Conservation (phyloP, 164 flowering plant genomes). For the Vitis rotundifolia region DNA sequence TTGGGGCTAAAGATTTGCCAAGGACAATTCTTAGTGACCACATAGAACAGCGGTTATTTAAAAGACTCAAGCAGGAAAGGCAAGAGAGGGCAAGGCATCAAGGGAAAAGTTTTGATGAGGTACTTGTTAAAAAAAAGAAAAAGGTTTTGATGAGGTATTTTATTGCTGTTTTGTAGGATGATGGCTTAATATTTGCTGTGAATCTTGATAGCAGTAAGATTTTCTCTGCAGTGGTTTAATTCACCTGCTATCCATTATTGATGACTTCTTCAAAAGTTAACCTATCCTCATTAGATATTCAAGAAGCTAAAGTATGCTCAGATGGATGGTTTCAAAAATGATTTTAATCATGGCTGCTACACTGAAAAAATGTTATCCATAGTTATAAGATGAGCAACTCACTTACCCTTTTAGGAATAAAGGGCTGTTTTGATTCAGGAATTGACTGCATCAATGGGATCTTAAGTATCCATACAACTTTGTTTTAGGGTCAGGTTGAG, state of each 20-base stretch:
- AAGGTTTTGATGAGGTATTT: slow-evolving; percentile 63
- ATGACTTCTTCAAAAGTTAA: too few relatives aligned
- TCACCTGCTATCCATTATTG: too few relatives aligned
- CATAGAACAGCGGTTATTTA: slow-evolving; percentile 78
- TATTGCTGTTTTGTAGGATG: not conserved
- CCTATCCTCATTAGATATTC: too few relatives aligned
- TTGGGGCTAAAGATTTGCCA: slow-evolving; percentile 98
- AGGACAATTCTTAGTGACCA: slow-evolving; percentile 94
- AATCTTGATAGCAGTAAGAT: not conserved
- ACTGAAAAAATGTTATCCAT: too few relatives aligned
- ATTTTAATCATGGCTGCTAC: too few relatives aligned
- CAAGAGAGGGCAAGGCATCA: slow-evolving; percentile 73
- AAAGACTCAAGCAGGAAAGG: slow-evolving; percentile 77
- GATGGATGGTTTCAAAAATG: too few relatives aligned
- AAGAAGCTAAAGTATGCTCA: too few relatives aligned
- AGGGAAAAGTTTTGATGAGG: slow-evolving; percentile 86
- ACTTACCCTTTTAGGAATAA: not conserved
- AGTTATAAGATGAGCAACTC: too few relatives aligned
- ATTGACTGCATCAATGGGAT: not conserved
- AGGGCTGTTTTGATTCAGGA: not conserved
- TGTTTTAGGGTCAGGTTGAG: not conserved
- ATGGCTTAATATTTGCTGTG: not conserved
- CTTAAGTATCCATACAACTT: not conserved
- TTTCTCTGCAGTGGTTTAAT: not conserved
- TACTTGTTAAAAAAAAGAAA: slow-evolving; percentile 14